These are phyloP conservation scores for Vigna angularis DNA, from an alignment of 306 rosid genomes.

Conservation along the genomic window DNA sequence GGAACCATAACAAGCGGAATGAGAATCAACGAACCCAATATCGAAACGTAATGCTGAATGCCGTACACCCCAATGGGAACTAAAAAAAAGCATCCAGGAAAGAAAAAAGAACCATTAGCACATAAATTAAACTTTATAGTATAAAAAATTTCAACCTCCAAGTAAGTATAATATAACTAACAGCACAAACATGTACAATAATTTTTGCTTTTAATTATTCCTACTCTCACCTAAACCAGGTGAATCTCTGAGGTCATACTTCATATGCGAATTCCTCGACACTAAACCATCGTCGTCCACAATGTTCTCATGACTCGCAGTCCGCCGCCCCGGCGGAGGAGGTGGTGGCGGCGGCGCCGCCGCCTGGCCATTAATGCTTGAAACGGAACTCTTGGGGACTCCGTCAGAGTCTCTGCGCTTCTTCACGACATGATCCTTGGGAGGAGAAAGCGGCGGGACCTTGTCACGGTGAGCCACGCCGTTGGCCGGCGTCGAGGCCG, in stretches of 20 bases:
- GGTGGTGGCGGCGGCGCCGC: background rate
- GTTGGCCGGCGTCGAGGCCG: conserved; percentile 32
- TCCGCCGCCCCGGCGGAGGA: conserved; percentile 53
- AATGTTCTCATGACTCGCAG: conserved; percentile 62
- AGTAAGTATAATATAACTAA: background rate
- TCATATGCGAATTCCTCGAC: conserved; percentile 79
- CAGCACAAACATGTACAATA: background rate
- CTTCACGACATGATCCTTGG: conserved; percentile 60
- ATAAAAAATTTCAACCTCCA: conserved; percentile 23
- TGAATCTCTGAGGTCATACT: conserved; percentile 92
- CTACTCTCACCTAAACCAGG: conserved; percentile 78
- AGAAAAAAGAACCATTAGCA: conserved; percentile 19
- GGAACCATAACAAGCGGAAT: conserved; percentile 91
- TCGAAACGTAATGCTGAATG: conserved; percentile 86
- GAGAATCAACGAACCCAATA: conserved; percentile 95
- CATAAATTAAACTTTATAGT: background rate
- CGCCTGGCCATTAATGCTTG: conserved; percentile 48
- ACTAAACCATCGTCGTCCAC: conserved; percentile 68
- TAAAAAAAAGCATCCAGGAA: conserved; percentile 46
- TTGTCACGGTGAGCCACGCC: conserved; percentile 54
- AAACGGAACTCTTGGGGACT: conserved; percentile 49
- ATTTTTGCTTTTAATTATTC: background rate
- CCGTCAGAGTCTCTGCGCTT: conserved; percentile 83
- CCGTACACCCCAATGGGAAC: conserved; percentile 93
- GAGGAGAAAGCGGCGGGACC: conserved; percentile 43